These are phyloP conservation scores for Pythium volutum DNA, from an alignment of 352 stramenopile species.

Conservation along the genomic window DNA sequence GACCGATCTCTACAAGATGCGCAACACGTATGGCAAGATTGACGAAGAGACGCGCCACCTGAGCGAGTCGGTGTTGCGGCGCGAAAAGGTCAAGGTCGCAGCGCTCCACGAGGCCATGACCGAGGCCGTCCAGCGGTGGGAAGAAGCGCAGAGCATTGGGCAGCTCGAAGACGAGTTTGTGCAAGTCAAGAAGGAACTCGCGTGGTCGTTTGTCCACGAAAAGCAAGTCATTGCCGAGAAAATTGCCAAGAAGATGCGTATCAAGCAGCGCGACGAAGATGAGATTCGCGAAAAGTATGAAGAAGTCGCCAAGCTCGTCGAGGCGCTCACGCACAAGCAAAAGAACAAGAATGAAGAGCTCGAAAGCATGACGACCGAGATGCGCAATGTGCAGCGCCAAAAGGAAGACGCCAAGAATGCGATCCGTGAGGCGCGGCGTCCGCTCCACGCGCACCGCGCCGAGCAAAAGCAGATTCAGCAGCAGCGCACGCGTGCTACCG, in stretches of 20 bases:
- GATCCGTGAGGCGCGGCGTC: constrained; percentile 61
- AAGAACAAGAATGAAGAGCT: constrained; percentile 64
- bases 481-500: constrained; percentile 47
- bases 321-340: constrained; percentile 54
- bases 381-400: constrained; percentile 37
- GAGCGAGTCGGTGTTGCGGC: constrained; percentile 58
- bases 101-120: constrained; percentile 56
- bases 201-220: constrained; percentile 79
- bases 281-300: constrained; percentile 39
- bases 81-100: constrained; percentile 59
- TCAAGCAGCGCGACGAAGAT: constrained; percentile 44
- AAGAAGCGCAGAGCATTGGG: constrained; percentile 77
- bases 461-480: constrained; percentile 60
- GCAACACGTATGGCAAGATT: constrained; percentile 84
- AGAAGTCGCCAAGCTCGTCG: constrained; percentile 43
- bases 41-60: constrained; percentile 72
- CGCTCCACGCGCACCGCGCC: constrained; percentile 61
- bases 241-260: constrained; percentile 52
- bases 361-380: constrained; percentile 38
- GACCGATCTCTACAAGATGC: constrained; percentile 93
- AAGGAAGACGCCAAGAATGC: constrained; percentile 54
- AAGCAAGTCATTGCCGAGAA: constrained; percentile 53
- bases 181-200: constrained; percentile 72
- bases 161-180: constrained; percentile 70
- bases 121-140: constrained; percentile 65